A percentile compares a stretch with the other conserved stretches of the same genome.
Evolutionary conservation across 352 stramenopile genomes (phyloP).

Genomic region (Globisporangium alternatum): DNA sequence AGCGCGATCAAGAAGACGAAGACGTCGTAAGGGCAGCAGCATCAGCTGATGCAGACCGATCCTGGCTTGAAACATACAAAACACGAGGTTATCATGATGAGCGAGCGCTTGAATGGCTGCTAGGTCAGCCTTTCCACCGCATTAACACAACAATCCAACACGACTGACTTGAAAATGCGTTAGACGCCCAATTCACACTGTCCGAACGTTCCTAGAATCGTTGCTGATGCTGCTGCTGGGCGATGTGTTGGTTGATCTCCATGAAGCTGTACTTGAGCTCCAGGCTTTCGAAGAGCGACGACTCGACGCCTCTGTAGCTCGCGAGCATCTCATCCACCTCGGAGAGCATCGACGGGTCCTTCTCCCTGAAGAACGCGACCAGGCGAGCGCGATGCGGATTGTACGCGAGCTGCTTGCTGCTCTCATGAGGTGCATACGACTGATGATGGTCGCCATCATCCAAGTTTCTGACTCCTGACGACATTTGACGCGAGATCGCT

Average conservation of each 20-base stretch:
- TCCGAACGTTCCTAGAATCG: neutral
- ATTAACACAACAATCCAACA: neutral
- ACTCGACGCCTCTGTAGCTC: slow-evolving; percentile 71
- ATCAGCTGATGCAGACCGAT: neutral
- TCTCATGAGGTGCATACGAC: neutral
- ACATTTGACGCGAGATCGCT: neutral
- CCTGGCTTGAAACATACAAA: neutral
- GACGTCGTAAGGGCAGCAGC: slow-evolving; percentile 39
- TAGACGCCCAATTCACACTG: neutral
- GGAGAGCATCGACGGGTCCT: slow-evolving; percentile 57
- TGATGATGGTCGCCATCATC: neutral
- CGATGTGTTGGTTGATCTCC: slow-evolving; percentile 48
- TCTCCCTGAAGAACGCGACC: slow-evolving; percentile 57
- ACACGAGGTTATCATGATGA: neutral
- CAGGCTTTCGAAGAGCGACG: slow-evolving; percentile 74
- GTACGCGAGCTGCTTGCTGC: slow-evolving; percentile 8
- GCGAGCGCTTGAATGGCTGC: neutral
- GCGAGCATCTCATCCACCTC: slow-evolving; percentile 78
- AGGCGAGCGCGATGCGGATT: slow-evolving; percentile 53
- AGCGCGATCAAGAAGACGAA: slow-evolving; percentile 42
- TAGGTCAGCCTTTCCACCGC: neutral
- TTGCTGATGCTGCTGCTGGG: slow-evolving; percentile 12
- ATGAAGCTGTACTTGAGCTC: slow-evolving; percentile 85
- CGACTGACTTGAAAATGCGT: neutral
- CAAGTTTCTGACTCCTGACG: neutral